These are phyloP conservation scores for Dryadomyces quercus-mongolicae DNA, from an alignment of 2,329 filamentous ascomycete genomes.

Conservation along the genomic window DNA sequence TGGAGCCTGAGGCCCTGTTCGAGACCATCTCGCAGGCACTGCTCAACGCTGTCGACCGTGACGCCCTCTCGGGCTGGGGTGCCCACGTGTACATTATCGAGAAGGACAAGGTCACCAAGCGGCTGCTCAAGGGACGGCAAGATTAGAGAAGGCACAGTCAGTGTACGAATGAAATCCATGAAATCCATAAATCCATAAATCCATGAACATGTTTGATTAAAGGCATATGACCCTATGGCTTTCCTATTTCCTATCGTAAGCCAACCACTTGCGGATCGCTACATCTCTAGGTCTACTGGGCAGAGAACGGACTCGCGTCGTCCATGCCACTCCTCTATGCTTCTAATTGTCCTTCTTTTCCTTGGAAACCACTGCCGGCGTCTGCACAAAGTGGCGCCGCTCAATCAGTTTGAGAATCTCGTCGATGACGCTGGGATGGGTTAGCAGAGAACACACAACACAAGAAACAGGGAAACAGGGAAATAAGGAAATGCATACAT, in stretches of 20 bases:
- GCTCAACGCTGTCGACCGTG: conserved; percentile 89
- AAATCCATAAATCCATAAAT: neutral
- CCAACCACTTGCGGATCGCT: neutral
- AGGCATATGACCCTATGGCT: too few relatives aligned
- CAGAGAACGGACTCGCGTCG: neutral
- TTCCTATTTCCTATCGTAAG: too few relatives aligned
- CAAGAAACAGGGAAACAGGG: neutral
- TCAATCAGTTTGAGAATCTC: conserved; percentile 73
- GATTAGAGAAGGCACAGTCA: conserved; percentile 43
- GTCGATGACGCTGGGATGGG: conserved; percentile 55
- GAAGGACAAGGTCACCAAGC: conserved; percentile 99
- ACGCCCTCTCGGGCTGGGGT: conserved; percentile 94
- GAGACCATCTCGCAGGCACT: conserved; percentile 96
- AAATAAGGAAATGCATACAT: conserved; percentile 50
- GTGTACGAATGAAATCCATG: neutral
- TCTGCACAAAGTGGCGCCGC: conserved; percentile 50
- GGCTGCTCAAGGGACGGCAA: conserved; percentile 94
- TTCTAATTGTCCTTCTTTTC: conserved; percentile 42
- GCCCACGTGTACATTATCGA: conserved; percentile 99
- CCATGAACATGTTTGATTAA: too few relatives aligned
- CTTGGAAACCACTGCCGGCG: conserved; percentile 26
- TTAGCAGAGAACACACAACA: neutral
- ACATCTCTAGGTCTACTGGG: neutral
- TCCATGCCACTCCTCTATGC: neutral
- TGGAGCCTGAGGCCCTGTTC: conserved; percentile 91